These are phyloP conservation scores for Fusarium sp. DNA, from an alignment of 2,329 filamentous ascomycete species.

Conservation along the genomic window DNA sequence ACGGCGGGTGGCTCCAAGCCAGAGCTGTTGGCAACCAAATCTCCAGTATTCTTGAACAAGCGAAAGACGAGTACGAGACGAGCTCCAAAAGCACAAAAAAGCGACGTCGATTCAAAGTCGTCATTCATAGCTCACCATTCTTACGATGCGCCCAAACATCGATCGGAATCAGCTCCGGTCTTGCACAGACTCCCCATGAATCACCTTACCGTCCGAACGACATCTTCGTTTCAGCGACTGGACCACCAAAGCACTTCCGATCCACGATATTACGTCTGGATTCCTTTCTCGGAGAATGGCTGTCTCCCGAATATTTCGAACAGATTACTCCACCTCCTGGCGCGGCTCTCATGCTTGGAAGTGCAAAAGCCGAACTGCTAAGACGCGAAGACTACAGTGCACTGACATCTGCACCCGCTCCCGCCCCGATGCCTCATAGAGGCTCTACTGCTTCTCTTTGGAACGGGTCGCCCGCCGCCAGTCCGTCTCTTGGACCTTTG, in stretches of 20 bases:
- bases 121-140: constrained; percentile 95
- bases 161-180: constrained; percentile 85
- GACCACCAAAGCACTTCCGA: constrained; percentile 54
- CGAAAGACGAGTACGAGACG: constrained; percentile 58
- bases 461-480: constrained; percentile 49
- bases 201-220: constrained; percentile 51
- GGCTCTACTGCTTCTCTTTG: constrained; percentile 48
- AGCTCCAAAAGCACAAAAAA: constrained; percentile 46
- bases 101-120: constrained; percentile 77
- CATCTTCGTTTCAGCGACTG: constrained; percentile 50
- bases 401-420: constrained; percentile 50
- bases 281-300: constrained; percentile 94
- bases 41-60: constrained; percentile 73
- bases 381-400: constrained; percentile 76
- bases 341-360: constrained; percentile 86
- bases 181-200: constrained; percentile 67
- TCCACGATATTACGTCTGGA: constrained; percentile 82
- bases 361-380: constrained; percentile 88
- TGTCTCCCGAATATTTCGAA: constrained; percentile 93
- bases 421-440: constrained; percentile 32
- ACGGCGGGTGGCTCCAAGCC: constrained; percentile 91
- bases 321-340: constrained; percentile 89
- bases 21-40: constrained; percentile 86
- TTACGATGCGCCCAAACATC: constrained; percentile 93
- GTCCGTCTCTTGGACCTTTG: constrained; percentile 39